Percentiles rank a stretch among this genome's conserved stretches.
Conservation (phyloP, 495 filamentous ascomycete species). For the Aspergillus olivimuriae region DNA sequence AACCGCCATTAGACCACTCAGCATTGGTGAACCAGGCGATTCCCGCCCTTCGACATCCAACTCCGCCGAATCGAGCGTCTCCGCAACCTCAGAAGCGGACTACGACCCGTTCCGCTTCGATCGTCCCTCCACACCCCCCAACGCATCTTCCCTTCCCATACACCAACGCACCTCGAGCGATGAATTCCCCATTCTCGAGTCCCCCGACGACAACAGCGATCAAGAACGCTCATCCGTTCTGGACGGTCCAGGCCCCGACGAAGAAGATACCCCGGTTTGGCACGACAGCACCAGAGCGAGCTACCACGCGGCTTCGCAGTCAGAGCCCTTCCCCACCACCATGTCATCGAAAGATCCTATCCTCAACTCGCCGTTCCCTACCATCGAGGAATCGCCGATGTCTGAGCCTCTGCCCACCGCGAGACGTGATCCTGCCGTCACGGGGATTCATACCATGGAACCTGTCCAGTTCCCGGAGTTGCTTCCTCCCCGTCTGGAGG, state of each 20-base stretch:
- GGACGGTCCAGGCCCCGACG: constrained; percentile 40
- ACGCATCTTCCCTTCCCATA: constrained; percentile 2
- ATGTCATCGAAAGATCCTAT: constrained; percentile 7
- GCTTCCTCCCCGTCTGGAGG: constrained; percentile 27
- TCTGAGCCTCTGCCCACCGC: constrained; percentile 24
- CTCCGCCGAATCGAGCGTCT: constrained; percentile 24
- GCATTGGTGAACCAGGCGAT: constrained; percentile 19
- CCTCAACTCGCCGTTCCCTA: neutral
- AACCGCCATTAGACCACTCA: constrained; percentile 7
- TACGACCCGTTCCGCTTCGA: constrained; percentile 44
- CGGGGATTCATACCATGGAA: constrained; percentile 5
- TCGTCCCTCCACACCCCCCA: constrained; percentile 26
- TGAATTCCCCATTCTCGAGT: constrained; percentile 19
- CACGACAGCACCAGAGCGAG: constrained; percentile 6
- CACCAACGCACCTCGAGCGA: constrained; percentile 17
- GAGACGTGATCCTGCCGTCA: constrained; percentile 8
- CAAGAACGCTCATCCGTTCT: constrained; percentile 19
- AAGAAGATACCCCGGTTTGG: constrained; percentile 24
- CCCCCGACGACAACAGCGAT: constrained; percentile 13
- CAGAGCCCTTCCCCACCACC: constrained; percentile 12
- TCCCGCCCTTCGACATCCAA: constrained; percentile 39
- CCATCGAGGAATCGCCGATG: constrained; percentile 18
- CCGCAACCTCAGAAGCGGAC: constrained; percentile 30
- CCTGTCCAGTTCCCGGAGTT: constrained; percentile 28
- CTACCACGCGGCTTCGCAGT: neutral